Conservation (phyloP, 2,329 filamentous ascomycete genomes). For the Cryphonectria radicalis region DNA sequence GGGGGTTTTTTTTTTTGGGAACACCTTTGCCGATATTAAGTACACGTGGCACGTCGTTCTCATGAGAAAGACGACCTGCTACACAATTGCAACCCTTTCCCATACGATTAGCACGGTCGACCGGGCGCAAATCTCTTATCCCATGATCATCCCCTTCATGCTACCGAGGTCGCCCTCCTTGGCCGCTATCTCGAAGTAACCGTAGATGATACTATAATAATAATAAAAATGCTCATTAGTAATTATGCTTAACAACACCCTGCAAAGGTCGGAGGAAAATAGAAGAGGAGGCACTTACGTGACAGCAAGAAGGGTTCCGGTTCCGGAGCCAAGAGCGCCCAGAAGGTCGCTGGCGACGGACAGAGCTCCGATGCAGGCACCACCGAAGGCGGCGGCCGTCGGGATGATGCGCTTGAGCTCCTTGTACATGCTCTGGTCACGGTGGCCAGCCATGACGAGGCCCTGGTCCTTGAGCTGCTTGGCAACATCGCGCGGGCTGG, state of each 20-base stretch:
- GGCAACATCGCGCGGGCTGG: conserved; percentile 94
- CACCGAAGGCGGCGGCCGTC: conserved; percentile 95
- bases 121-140: conserved; percentile 46
- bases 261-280: neutral
- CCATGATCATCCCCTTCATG: conserved; percentile 75
- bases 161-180: conserved; percentile 96
- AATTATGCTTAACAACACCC: conserved; percentile 37
- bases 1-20: neutral
- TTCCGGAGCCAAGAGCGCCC: conserved; percentile 93
- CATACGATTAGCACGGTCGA: neutral
- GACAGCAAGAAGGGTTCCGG: conserved; percentile 96
- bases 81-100: conserved; percentile 14
- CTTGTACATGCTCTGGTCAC: conserved; percentile 99
- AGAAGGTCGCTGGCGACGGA: conserved; percentile 95
- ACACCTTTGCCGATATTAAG: conserved; percentile 19
- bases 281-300: conserved; percentile 70
- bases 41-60: conserved; percentile 24
- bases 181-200: conserved; percentile 98
- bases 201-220: conserved; percentile 84
- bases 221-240: conserved; percentile 34
- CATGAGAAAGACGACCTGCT: neutral
- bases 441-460: conserved; percentile 98
- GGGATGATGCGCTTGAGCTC: conserved; percentile 99
- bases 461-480: conserved; percentile 99
- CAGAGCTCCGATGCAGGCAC: conserved; percentile 97